Evolutionary conservation across 371 early-diverging fungal species (phyloP).

Genomic region (Apophysomyces sp.): DNA sequence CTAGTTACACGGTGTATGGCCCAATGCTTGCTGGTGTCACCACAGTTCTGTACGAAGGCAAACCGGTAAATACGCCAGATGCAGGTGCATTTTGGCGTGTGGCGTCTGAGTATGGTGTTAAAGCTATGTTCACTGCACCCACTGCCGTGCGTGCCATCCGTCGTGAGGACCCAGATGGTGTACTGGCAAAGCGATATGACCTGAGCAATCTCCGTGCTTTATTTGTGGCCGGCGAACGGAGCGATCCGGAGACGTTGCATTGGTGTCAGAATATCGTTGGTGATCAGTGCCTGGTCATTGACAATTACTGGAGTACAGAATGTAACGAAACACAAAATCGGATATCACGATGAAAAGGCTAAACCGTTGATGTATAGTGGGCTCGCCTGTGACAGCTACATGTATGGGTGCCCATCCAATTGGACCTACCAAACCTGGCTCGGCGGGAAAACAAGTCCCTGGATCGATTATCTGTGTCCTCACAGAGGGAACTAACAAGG

Average conservation of each 20-base stretch:
- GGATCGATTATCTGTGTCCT: slow-evolving; percentile 73
- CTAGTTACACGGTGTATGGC: slow-evolving; percentile 84
- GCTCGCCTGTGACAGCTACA: slow-evolving; percentile 71
- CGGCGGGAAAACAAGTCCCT: slow-evolving; percentile 76
- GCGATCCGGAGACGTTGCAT: slow-evolving; percentile 76
- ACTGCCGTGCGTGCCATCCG: slow-evolving; percentile 88
- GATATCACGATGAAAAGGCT: background rate
- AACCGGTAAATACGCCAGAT: slow-evolving; percentile 85
- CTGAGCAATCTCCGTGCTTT: slow-evolving; percentile 61
- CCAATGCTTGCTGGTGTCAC: slow-evolving; percentile 86
- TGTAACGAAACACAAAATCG: slow-evolving; percentile 49
- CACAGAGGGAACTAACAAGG: slow-evolving; percentile 49
- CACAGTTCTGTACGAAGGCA: slow-evolving; percentile 88
- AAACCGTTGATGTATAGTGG: slow-evolving; percentile 21
- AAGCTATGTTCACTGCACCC: slow-evolving; percentile 90
- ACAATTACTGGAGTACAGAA: slow-evolving; percentile 97
- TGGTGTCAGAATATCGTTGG: slow-evolving; percentile 68
- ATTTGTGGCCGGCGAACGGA: slow-evolving; percentile 91
- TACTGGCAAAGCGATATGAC: slow-evolving; percentile 57
- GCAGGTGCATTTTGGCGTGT: slow-evolving; percentile 82
- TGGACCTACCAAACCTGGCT: slow-evolving; percentile 41
- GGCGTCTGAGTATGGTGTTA: slow-evolving; percentile 75
- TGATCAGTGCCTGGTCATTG: slow-evolving; percentile 54
- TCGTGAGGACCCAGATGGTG: slow-evolving; percentile 74
- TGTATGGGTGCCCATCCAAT: slow-evolving; percentile 55